phyloP scores from a whole-genome alignment of 352 stramenopile species.

The Phytophthora nicotianae region DNA sequence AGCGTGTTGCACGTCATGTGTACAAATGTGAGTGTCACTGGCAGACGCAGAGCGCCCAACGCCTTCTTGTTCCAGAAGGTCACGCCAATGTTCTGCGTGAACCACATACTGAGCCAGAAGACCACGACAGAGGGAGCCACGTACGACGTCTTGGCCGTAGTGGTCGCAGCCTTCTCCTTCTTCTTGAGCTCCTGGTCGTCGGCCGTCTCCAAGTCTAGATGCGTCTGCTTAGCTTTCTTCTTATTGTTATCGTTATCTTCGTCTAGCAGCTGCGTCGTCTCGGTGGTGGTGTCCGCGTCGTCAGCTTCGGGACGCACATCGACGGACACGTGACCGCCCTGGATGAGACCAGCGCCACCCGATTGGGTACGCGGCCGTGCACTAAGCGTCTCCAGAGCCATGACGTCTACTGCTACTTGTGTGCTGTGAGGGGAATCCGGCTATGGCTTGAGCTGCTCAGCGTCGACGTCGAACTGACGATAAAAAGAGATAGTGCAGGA shows the following conservation, averaged over 20 bases:
- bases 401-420: slow-evolving; percentile 11
- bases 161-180: slow-evolving; percentile 18
- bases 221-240: slow-evolving; percentile 13
- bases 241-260: slow-evolving; percentile 14
- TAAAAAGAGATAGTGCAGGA: slow-evolving; percentile 29
- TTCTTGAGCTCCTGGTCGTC: slow-evolving; percentile 28
- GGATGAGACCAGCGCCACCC: slow-evolving; percentile 15
- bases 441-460: slow-evolving; percentile 15
- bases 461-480: slow-evolving; percentile 14
- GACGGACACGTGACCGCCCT: slow-evolving; percentile 28
- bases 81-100: slow-evolving; percentile 93
- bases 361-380: slow-evolving; percentile 26
- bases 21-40: slow-evolving; percentile 90
- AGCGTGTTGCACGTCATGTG: slow-evolving; percentile 95
- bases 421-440: slow-evolving; percentile 1
- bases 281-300: slow-evolving; percentile 21
- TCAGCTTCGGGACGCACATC: slow-evolving; percentile 22
- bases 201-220: slow-evolving; percentile 24
- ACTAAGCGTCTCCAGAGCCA: slow-evolving; percentile 32
- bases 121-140: slow-evolving; percentile 64
- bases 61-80: slow-evolving; percentile 96
- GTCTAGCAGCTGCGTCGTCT: slow-evolving; percentile 33
- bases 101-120: slow-evolving; percentile 89
- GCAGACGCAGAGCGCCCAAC: slow-evolving; percentile 68
- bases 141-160: slow-evolving; percentile 66